Percentiles rank a stretch among this genome's conserved stretches.
phyloP scores from a whole-genome alignment of 2,329 filamentous ascomycete species.

The Ophiostoma tasmaniense region DNA sequence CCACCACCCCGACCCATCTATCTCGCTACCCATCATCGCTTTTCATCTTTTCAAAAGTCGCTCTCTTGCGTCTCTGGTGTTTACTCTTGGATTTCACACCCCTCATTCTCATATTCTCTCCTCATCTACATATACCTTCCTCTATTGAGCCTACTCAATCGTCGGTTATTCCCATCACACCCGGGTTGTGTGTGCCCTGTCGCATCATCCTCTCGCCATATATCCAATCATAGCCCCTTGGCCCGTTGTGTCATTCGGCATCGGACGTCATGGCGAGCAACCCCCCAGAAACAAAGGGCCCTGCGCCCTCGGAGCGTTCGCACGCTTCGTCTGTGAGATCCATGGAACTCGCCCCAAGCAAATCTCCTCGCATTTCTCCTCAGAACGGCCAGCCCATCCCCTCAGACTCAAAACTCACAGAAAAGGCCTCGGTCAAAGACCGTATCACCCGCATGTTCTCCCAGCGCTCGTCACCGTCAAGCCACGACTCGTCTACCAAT shows the following conservation, averaged over 20 bases:
- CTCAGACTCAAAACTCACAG: slow-evolving; percentile 32
- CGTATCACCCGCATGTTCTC: slow-evolving; percentile 58
- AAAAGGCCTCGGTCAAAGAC: slow-evolving; percentile 56
- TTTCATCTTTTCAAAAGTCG: not conserved
- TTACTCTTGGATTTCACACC: not conserved
- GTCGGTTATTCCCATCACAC: not conserved
- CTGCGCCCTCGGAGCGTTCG: slow-evolving; percentile 37
- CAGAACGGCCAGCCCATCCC: slow-evolving; percentile 30
- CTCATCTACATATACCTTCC: no score
- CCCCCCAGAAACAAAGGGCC: slow-evolving; percentile 27
- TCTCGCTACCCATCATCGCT: not conserved
- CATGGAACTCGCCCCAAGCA: slow-evolving; percentile 32
- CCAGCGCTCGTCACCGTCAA: slow-evolving; percentile 30
- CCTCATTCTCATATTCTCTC: not conserved
- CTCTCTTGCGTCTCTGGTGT: not conserved
- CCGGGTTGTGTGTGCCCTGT: not conserved
- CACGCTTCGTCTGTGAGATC: slow-evolving; percentile 44
- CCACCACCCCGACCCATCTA: slow-evolving; percentile 1
- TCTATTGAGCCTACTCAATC: not conserved
- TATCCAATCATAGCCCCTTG: slow-evolving; percentile 1
- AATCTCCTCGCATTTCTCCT: slow-evolving; percentile 33
- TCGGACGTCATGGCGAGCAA: slow-evolving; percentile 26
- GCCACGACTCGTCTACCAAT: slow-evolving; percentile 1
- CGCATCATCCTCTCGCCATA: not conserved
- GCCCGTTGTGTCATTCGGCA: not conserved